Evolutionary conservation across 352 stramenopile species (phyloP), one percentile per base, ranked within the genome.

Genomic region (Aphanomyces invadans): DNA sequence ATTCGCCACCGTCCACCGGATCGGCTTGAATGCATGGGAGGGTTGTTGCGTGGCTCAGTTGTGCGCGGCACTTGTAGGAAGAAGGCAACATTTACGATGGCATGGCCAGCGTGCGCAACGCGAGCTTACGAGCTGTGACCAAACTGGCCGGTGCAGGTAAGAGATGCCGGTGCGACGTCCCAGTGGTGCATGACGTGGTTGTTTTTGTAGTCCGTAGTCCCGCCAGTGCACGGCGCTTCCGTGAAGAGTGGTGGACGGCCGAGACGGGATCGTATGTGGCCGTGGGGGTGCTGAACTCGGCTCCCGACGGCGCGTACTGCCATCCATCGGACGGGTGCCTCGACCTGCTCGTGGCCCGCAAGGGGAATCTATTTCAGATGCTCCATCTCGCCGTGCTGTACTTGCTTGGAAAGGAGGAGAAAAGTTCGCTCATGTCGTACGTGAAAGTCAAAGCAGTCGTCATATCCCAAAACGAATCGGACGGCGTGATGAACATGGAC

Each of bases 401-500:
- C 61, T n/a, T 90, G 2, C 71, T 89, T 51, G 81, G 83, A 31
- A 85, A 87, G 65, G 83, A 92, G 65, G 68, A 89, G 5, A 67
- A 89, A 70, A 90, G 81, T 44, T 57, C 72, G 15, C 64, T 89
- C 2, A 71, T 92, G 48, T 83, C 81, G 72, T 92, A 92, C 72
- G 67, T 84, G 28, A 92, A 92, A 65, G 70, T 90, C 36, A 92
- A 92, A 61, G 80, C 83, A 19, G 78, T 89, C 19, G 75, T 84
- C 48, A 78, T 92, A 39, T 70, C 84, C 38, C 77, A 81, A 21
- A 80, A 92, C 57, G 70, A 90, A 53, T 36, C 70, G 21, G 68
- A 72, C 4, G 78, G 89, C 67, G 78, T 78, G 68, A 87, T 89
- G 77, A 92, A 92, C 72, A 92, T 89, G 54, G 83, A 92, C 65